phyloP scores from a whole-genome alignment of 805 yeast genomes.

The Saccharomyces mikatae region DNA sequence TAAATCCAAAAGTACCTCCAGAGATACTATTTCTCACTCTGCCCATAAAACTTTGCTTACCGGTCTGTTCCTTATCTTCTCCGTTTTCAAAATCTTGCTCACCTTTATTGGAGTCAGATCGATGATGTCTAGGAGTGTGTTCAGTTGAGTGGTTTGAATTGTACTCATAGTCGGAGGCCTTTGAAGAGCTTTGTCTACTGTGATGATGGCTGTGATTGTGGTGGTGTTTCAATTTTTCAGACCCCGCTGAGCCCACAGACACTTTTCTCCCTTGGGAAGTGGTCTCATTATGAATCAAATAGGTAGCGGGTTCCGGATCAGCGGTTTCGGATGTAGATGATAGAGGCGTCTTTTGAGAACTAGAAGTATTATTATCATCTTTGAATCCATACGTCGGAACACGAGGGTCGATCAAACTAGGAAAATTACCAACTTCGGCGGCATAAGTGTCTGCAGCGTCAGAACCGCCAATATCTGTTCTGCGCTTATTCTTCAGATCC shows the following conservation, averaged over 20 bases:
- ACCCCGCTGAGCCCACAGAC: slow-evolving; percentile 5
- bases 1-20: not conserved
- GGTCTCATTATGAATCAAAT: slow-evolving; percentile 4
- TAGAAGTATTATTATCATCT: slow-evolving; percentile 2
- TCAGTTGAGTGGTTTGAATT: not conserved
- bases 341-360: not conserved
- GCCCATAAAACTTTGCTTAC: not conserved
- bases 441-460: slow-evolving; percentile 14
- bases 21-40: not conserved
- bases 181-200: not conserved
- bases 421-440: slow-evolving; percentile 15
- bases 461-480: slow-evolving; percentile 3
- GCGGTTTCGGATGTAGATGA: not conserved
- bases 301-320: not conserved
- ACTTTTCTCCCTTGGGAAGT: slow-evolving; percentile 2
- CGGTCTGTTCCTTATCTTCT: not conserved
- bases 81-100: not conserved
- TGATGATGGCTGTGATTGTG: not conserved
- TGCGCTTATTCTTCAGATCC: not conserved
- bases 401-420: slow-evolving; percentile 25
- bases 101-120: not conserved
- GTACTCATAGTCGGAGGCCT: not conserved
- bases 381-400: slow-evolving; percentile 23
- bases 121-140: not conserved
- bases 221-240: not conserved